Conservation (phyloP, 257 asterid species). For the Solanum rostratum region DNA sequence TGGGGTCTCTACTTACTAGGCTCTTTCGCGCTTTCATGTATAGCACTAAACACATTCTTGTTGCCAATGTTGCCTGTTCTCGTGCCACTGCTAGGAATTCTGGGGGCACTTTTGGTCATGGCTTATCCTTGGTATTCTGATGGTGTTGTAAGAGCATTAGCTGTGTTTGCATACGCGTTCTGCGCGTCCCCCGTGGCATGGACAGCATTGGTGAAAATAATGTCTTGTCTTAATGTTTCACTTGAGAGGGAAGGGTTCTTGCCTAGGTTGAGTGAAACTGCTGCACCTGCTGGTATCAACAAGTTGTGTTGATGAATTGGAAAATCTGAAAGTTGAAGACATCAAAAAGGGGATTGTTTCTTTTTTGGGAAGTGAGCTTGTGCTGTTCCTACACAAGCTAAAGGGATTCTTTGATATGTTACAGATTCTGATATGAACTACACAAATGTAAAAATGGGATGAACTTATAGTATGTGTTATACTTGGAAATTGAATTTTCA, state of each 20-base stretch:
- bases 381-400: neutral
- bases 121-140: slow-evolving; percentile 73
- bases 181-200: slow-evolving; percentile 60
- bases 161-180: slow-evolving; percentile 60
- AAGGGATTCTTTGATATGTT: neutral
- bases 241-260: slow-evolving; percentile 71
- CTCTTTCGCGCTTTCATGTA: slow-evolving; percentile 37
- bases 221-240: slow-evolving; percentile 48
- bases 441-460: neutral
- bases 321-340: neutral
- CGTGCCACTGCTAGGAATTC: slow-evolving; percentile 52
- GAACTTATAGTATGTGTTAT: neutral
- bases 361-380: neutral
- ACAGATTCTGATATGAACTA: neutral
- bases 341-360: neutral
- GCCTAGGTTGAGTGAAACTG: slow-evolving; percentile 55
- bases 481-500: neutral
- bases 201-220: slow-evolving; percentile 34
- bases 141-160: slow-evolving; percentile 70
- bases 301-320: slow-evolving; percentile 54
- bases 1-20: slow-evolving; percentile 81
- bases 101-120: slow-evolving; percentile 70
- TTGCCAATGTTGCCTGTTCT: slow-evolving; percentile 63
- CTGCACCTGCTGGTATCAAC: slow-evolving; percentile 42
- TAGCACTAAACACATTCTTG: slow-evolving; percentile 49